phyloP scores from a whole-genome alignment of 805 yeast species.

The Kazachstania viticola region DNA sequence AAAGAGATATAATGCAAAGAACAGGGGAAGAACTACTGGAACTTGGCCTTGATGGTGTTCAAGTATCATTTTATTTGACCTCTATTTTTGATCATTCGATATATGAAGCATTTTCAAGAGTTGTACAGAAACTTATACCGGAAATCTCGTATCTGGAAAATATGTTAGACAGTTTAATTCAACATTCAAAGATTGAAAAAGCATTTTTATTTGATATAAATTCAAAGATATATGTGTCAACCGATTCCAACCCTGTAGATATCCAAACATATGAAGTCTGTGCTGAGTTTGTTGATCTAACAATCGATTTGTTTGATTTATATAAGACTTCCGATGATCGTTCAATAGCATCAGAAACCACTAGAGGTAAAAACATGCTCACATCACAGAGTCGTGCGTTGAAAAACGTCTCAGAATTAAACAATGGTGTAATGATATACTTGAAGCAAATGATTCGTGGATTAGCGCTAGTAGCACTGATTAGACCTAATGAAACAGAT shows the following conservation, averaged over 20 bases:
- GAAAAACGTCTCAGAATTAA: conserved; percentile 62
- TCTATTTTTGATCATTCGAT: conserved; percentile 93
- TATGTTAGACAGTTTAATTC: conserved; percentile 76
- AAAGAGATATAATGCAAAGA: conserved; percentile 91
- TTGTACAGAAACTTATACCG: conserved; percentile 81
- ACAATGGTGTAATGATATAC: conserved; percentile 75
- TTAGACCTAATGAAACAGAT: conserved; percentile 50
- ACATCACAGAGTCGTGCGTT: conserved; percentile 27
- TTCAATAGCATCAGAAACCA: not conserved
- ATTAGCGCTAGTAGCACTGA: conserved; percentile 77
- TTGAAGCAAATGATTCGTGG: conserved; percentile 90
- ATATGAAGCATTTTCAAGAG: conserved; percentile 88
- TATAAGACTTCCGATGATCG: conserved; percentile 29
- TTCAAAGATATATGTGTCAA: conserved; percentile 88
- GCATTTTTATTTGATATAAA: conserved; percentile 86
- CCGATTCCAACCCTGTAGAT: conserved; percentile 93
- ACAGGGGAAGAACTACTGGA: conserved; percentile 88
- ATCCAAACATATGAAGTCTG: conserved; percentile 93
- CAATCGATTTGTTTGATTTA: conserved; percentile 74
- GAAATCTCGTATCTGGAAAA: conserved; percentile 84
- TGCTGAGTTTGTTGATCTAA: conserved; percentile 91
- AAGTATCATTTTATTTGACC: conserved; percentile 81
- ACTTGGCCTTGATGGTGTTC: conserved; percentile 82
- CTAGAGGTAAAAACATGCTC: not conserved
- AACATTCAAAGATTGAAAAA: conserved; percentile 83